A percentile compares a stretch with the other conserved stretches of the same genome.
These are phyloP conservation scores for Testicularia cyperi DNA, from an alignment of 1,284 basidiomycete species.

Conservation along the genomic window DNA sequence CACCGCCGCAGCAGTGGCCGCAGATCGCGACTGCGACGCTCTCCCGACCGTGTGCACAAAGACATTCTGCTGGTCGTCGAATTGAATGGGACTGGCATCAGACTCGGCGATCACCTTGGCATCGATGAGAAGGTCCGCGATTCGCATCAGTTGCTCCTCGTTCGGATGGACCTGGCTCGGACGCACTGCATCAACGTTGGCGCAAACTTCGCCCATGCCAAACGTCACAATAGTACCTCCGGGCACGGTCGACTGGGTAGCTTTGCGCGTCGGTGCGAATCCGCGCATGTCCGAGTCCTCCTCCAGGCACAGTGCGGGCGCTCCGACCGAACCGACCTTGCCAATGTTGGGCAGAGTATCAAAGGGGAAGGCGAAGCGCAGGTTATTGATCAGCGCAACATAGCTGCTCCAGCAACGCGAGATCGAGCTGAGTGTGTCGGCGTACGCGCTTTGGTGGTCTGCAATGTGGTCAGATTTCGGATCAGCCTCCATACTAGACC, in stretches of 20 bases:
- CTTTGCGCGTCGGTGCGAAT: conserved; percentile 76
- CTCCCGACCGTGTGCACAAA: conserved; percentile 30
- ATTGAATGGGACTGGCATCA: conserved; percentile 60
- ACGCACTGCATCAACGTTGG: conserved; percentile 19
- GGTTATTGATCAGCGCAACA: conserved; percentile 69
- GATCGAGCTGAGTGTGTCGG: conserved; percentile 47
- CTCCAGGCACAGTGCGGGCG: conserved; percentile 68
- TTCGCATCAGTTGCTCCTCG: conserved; percentile 90
- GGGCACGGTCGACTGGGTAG: conserved; percentile 49
- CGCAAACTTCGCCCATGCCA: conserved; percentile 39
- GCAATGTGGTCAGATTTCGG: conserved; percentile 15
- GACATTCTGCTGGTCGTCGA: conserved; percentile 42
- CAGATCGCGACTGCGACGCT: no score
- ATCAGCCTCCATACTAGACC: conserved; percentile 17
- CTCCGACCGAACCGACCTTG: conserved; percentile 56
- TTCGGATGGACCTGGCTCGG: conserved; percentile 76
- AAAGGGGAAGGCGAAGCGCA: conserved; percentile 73
- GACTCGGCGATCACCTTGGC: conserved; percentile 68
- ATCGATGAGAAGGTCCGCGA: conserved; percentile 80
- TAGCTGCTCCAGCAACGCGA: conserved; percentile 72
- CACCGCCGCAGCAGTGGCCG: neutral
- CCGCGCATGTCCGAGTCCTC: conserved; percentile 89
- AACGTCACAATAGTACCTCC: conserved; percentile 27
- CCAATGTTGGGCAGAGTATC: conserved; percentile 66
- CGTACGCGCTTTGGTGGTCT: conserved; percentile 49